A percentile compares a stretch with the other conserved stretches of the same genome.
Evolutionary conservation across 2,329 filamentous ascomycete species (phyloP).

Genomic region (Pyricularia pennisetigena): DNA sequence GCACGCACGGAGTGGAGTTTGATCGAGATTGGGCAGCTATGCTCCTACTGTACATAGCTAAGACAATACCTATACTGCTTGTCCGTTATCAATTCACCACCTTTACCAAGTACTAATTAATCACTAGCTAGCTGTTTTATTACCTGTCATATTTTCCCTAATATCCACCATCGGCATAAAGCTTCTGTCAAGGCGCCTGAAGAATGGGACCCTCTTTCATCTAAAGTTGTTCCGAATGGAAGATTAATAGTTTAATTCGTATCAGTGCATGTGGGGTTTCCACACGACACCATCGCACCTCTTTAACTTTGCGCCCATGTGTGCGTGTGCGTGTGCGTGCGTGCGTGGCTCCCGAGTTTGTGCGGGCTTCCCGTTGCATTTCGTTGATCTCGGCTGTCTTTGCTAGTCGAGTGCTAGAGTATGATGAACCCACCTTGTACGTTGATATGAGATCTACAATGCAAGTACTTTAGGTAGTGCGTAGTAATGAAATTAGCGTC

Average conservation of each 20-base stretch:
- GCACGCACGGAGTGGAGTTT: neutral
- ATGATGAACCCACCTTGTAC: too few species aligned
- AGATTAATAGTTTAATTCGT: neutral
- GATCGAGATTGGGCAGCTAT: neutral
- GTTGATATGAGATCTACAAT: neutral
- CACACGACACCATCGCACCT: neutral
- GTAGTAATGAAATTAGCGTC: too few species aligned
- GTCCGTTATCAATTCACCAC: too few species aligned
- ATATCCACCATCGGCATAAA: neutral
- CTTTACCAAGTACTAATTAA: too few species aligned
- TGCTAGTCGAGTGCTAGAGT: neutral
- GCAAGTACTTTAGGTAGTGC: neutral
- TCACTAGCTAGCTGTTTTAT: neutral
- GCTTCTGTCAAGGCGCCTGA: neutral
- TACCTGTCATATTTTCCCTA: neutral
- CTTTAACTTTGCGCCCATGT: too few species aligned
- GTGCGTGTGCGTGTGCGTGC: too few species aligned
- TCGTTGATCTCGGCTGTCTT: neutral
- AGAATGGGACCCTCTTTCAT: too few species aligned
- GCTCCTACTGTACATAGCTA: neutral
- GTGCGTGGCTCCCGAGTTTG: neutral
- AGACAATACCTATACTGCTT: too few species aligned
- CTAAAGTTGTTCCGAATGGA: neutral
- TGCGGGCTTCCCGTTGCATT: neutral
- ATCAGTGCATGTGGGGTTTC: too few species aligned